phyloP scores from a whole-genome alignment of 495 filamentous ascomycete species.

The Tuber melanosporum region DNA sequence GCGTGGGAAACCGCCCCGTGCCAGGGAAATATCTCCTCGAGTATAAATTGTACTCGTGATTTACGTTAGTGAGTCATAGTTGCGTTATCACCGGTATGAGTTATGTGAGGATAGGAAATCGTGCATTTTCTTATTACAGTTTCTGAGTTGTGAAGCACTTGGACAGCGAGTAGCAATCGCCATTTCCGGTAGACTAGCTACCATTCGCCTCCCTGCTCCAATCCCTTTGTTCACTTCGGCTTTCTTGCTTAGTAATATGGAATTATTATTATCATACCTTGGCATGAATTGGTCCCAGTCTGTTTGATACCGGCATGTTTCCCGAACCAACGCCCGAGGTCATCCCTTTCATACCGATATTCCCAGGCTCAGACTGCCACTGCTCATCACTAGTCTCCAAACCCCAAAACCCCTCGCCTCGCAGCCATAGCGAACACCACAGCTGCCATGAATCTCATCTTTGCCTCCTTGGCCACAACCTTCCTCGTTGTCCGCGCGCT shows the following conservation, averaged over 20 bases:
- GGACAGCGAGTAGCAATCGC: neutral
- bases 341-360: neutral
- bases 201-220: no score
- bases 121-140: neutral
- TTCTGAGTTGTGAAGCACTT: no score
- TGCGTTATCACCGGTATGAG: no score
- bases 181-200: neutral
- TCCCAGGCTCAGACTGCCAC: neutral
- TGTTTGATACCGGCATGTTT: no score
- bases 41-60: no score
- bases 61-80: no score
- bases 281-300: neutral
- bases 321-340: neutral
- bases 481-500: constrained; percentile 37
- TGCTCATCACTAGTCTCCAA: neutral
- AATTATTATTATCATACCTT: neutral
- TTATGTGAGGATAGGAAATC: no score
- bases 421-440: constrained; percentile 4
- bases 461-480: constrained; percentile 62
- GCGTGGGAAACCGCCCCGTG: no score
- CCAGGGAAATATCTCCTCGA: no score
- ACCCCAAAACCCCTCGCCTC: neutral
- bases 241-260: neutral
- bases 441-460: constrained; percentile 59
- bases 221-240: no score